Conservation (phyloP, 768 basidiomycete species). For the Scleroderma bovista region DNA sequence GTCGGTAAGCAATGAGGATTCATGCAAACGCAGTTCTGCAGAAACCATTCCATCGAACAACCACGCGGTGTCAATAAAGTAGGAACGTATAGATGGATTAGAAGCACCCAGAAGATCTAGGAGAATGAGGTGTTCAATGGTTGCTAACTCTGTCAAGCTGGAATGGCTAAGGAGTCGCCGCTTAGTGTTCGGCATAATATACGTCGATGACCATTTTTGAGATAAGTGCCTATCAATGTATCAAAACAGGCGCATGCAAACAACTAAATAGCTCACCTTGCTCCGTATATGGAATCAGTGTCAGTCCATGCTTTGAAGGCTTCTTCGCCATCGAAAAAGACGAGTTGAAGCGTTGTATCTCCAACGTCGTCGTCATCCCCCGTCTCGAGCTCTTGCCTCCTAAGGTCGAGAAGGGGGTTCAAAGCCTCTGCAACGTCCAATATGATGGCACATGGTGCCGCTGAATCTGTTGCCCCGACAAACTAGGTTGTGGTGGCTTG, state of each 20-base stretch:
- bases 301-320: conserved; percentile 88
- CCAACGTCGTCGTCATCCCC: conserved; percentile 73
- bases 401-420: conserved; percentile 61
- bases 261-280: conserved; percentile 49
- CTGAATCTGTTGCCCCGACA: conserved; percentile 95
- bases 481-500: conserved; percentile 48
- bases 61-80: conserved; percentile 88
- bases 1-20: conserved; percentile 55
- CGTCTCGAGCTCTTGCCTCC: conserved; percentile 46
- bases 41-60: conserved; percentile 73
- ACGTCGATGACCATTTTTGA: conserved; percentile 72
- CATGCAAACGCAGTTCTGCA: conserved; percentile 67
- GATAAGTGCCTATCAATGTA: conserved; percentile 69
- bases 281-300: conserved; percentile 92
- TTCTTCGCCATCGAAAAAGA: conserved; percentile 98
- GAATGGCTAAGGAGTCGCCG: conserved; percentile 51
- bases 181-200: conserved; percentile 53
- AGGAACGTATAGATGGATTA: conserved; percentile 71
- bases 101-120: conserved; percentile 86
- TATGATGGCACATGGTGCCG: conserved; percentile 91
- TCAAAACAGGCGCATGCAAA: neutral
- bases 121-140: conserved; percentile 87
- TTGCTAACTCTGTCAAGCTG: conserved; percentile 57
- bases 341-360: conserved; percentile 82
- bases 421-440: conserved; percentile 86